phyloP scores from a whole-genome alignment of 2,329 filamentous ascomycete genomes.

The Xylaria sp. region DNA sequence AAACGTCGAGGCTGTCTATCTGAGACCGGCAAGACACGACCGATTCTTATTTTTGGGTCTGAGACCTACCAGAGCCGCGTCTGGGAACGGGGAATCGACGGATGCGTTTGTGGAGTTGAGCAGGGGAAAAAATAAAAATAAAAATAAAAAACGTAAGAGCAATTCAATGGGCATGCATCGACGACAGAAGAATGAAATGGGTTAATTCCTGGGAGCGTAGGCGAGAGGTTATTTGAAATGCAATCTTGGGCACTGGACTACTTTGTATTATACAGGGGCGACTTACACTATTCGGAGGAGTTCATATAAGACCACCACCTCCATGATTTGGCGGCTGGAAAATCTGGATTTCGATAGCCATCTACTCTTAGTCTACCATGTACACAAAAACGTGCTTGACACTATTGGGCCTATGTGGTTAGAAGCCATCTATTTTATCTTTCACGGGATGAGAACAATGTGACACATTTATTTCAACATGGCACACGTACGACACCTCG shows the following conservation, averaged over 20 bases:
- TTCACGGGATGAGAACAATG: neutral
- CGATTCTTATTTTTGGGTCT: conserved; percentile 1
- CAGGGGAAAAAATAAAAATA: neutral
- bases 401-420: neutral
- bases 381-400: neutral
- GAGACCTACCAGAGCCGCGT: conserved; percentile 1
- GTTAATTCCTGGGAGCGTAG: neutral
- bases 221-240: neutral
- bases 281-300: neutral
- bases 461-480: no score
- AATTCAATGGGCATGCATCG: neutral
- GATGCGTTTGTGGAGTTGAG: neutral
- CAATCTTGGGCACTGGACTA: neutral
- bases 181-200: neutral
- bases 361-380: neutral
- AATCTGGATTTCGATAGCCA: neutral
- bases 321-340: neutral
- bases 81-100: conserved; percentile 4
- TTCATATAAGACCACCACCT: conserved; percentile 1
- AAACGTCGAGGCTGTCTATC: conserved; percentile 15
- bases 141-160: neutral
- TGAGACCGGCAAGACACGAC: conserved; percentile 1
- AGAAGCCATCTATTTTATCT: neutral
- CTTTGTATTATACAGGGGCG: neutral
- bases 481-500: neutral